Evolutionary conservation across 23 red algal species (phyloP).

Genomic region (Rhodosorus marinus): DNA sequence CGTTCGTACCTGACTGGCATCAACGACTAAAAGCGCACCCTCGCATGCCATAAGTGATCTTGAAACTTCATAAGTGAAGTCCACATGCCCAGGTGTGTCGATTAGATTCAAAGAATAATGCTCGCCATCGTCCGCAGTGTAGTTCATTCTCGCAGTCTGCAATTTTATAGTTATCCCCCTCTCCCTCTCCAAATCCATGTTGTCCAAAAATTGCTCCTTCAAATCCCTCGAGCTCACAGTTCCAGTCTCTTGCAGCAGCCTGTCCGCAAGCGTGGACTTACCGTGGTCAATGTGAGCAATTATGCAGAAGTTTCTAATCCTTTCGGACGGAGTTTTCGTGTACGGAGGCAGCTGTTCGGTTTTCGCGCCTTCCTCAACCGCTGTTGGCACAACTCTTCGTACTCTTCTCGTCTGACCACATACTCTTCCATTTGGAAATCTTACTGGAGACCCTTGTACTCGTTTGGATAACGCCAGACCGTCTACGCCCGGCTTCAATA

Average conservation of each 20-base stretch:
- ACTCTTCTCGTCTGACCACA: too few species aligned
- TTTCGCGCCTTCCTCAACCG: too few species aligned
- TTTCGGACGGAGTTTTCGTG: not conserved
- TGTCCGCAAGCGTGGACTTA: constrained; percentile 16
- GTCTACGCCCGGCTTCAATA: too few species aligned
- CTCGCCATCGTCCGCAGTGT: not conserved
- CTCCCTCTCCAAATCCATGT: constrained; percentile 55
- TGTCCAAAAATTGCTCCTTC: constrained; percentile 55
- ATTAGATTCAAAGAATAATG: constrained; percentile 46
- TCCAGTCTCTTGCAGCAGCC: constrained; percentile 17
- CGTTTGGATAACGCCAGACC: too few species aligned
- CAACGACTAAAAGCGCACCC: constrained; percentile 56
- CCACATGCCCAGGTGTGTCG: constrained; percentile 83
- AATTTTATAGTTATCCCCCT: constrained; percentile 87
- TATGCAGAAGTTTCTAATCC: constrained; percentile 16
- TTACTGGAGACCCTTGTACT: too few species aligned
- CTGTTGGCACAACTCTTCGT: too few species aligned
- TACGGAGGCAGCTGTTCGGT: too few species aligned
- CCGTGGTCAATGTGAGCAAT: constrained; percentile 43
- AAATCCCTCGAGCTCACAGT: constrained; percentile 24
- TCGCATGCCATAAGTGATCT: constrained; percentile 47
- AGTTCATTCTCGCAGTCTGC: constrained; percentile 48
- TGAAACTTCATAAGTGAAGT: constrained; percentile 78
- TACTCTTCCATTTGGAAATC: too few species aligned
- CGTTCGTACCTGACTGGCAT: too few species aligned